Evolutionary conservation across 441 rosid species (phyloP).

Genomic region (Pelargonium cotyledonis): DNA sequence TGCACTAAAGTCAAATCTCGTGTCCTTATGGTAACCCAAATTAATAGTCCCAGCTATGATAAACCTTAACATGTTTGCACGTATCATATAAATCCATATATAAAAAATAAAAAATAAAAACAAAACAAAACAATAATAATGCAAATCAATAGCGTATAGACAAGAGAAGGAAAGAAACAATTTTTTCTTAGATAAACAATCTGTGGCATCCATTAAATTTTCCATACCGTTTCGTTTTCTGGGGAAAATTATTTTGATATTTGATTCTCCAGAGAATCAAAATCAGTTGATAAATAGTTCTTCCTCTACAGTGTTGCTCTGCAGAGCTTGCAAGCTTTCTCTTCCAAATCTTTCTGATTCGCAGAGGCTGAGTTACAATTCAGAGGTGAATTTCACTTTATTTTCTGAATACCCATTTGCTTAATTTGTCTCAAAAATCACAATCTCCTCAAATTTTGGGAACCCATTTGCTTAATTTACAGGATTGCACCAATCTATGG

Average conservation of each 20-base stretch:
- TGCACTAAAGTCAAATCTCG: no score
- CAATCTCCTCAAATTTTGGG: slow-evolving; percentile 8
- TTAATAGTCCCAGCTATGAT: no score
- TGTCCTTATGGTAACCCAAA: no score
- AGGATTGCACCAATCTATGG: slow-evolving; percentile 10
- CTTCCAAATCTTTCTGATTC: background rate
- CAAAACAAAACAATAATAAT: background rate
- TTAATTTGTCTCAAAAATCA: background rate
- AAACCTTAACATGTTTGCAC: no score
- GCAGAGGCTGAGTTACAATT: no score
- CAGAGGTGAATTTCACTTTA: slow-evolving; percentile 18
- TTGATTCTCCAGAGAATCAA: background rate
- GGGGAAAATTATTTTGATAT: background rate
- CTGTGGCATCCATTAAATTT: slow-evolving; percentile 32
- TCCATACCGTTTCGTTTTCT: background rate
- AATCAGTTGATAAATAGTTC: background rate
- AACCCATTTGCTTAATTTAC: slow-evolving; percentile 24
- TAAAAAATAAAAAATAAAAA: no score
- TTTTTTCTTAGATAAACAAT: slow-evolving; percentile 32
- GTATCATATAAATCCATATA: no score
- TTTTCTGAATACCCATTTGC: slow-evolving; percentile 2
- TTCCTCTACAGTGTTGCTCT: background rate
- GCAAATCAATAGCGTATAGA: background rate
- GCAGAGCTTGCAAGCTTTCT: background rate
- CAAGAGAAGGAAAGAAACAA: background rate